Conservation (phyloP, 1,284 basidiomycete genomes). For the Schizopora paradoxa region DNA sequence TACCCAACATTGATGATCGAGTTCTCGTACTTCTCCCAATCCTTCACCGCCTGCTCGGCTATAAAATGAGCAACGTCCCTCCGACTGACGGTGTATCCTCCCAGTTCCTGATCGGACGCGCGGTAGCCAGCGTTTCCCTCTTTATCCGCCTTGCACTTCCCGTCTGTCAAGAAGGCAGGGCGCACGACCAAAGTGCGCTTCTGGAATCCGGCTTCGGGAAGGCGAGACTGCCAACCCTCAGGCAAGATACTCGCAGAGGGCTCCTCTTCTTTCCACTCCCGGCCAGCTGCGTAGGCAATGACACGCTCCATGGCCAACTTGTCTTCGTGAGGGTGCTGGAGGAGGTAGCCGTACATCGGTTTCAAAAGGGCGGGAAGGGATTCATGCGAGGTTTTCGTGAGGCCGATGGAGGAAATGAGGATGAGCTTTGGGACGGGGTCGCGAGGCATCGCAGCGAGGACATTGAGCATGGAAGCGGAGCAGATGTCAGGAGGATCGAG, state of each 20-base stretch:
- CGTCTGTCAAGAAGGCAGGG: slow-evolving; percentile 53
- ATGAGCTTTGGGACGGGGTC: slow-evolving; percentile 44
- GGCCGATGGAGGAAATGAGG: slow-evolving; percentile 45
- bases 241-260: slow-evolving; percentile 19
- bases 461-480: slow-evolving; percentile 44
- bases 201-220: slow-evolving; percentile 39
- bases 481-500: slow-evolving; percentile 46
- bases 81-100: slow-evolving; percentile 51
- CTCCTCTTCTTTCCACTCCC: slow-evolving; percentile 40
- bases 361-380: slow-evolving; percentile 45
- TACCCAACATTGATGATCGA: too few species aligned
- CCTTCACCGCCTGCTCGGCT: slow-evolving; percentile 39
- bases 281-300: slow-evolving; percentile 40
- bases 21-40: slow-evolving; percentile 50
- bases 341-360: slow-evolving; percentile 39
- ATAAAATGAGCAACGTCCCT: slow-evolving; percentile 63
- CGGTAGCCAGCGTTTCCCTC: slow-evolving; percentile 19
- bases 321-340: slow-evolving; percentile 45
- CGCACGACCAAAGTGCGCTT: slow-evolving; percentile 46
- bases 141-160: slow-evolving; percentile 45
- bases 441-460: slow-evolving; percentile 40
- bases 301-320: slow-evolving; percentile 51
- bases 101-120: slow-evolving; percentile 30
- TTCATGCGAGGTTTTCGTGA: slow-evolving; percentile 39
- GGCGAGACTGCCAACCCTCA: slow-evolving; percentile 24